phyloP scores from a whole-genome alignment of 495 filamentous ascomycete species.

The Saxophila tyrrhenica region DNA sequence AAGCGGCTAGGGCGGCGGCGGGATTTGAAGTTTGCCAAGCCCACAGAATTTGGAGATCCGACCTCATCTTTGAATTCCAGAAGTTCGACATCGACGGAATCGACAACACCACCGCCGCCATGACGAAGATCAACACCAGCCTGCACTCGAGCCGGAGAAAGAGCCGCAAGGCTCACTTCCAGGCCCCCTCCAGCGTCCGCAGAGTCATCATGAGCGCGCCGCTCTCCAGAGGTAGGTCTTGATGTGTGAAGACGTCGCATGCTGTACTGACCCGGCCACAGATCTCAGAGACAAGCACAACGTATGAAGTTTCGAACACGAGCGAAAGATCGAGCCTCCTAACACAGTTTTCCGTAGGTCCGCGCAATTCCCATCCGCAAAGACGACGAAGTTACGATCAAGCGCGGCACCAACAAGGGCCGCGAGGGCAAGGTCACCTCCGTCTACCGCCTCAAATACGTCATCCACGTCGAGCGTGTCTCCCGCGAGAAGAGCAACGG shows the following conservation, averaged over 20 bases:
- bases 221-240: slow-evolving; percentile 52
- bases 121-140: slow-evolving; percentile 47
- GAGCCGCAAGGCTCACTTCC: slow-evolving; percentile 95
- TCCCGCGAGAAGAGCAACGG: slow-evolving; percentile 89
- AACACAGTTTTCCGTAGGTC: slow-evolving; percentile 44
- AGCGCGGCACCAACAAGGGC: slow-evolving; percentile 84
- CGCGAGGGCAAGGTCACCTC: slow-evolving; percentile 89
- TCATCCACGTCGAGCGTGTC: slow-evolving; percentile 85
- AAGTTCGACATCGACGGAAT: background rate
- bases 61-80: no score
- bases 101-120: slow-evolving; percentile 22
- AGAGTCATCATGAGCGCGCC: slow-evolving; percentile 89
- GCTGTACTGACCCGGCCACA: slow-evolving; percentile 7
- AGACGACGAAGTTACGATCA: slow-evolving; percentile 87
- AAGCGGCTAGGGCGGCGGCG: background rate
- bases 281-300: slow-evolving; percentile 94
- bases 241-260: background rate
- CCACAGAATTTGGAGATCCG: background rate
- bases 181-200: slow-evolving; percentile 79
- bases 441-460: slow-evolving; percentile 90
- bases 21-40: no score
- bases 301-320: slow-evolving; percentile 39
- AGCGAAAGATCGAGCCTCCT: background rate
- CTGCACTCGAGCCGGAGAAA: slow-evolving; percentile 84
- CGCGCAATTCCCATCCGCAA: slow-evolving; percentile 95